Base-by-base conservation (phyloP, 306 rosid species). In the Crotalaria pallida region DNA sequence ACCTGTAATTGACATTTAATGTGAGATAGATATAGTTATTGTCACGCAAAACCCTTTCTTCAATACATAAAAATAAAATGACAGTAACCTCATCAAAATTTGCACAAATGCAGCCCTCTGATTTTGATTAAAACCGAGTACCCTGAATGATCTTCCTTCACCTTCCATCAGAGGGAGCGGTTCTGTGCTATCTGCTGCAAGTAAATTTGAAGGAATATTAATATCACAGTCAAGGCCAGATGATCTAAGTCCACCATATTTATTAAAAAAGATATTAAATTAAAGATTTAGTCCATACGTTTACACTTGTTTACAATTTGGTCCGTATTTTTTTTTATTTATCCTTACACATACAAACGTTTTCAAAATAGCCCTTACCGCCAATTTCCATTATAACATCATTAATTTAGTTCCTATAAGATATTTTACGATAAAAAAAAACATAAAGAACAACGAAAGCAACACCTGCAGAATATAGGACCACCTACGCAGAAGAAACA, bases 141-240 rank as follows among this genome's bases (percentile, higher is more conserved):
- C 97, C 77, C 94, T 89, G 78, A 95, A 95, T 23, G 99, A 84
- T 82, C 79, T 89, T 62, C 97, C 99, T 86, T 91, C 99, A 33
- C 99, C 99, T 83, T 95, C 97, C 99, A 95, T 95, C 77, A 95
- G 79, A 52, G 99, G 99, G 81, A 75, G 87, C 17, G 89, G 96
- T 67, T 91, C 99, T 19, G 81, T 24, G 77, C 86, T 88, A 80
- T 95, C 99, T 47, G 84, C 99, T 88, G 92, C 49, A 61, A 71
- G 62, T 55, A 26, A 55, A 66, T 61, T 63, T 57, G 31, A 50
- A 67, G 58, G 36, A 38, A 75, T 67, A 73, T 73, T 7, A 64
- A 34, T 69, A 68, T 60, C 69, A 38, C 12, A 58, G 47, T 59
- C 49, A 55, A 23, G 29, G 17, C 10, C 13, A 56, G 65, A 61